Evolutionary conservation across 225 moss, liverwort and hornwort genomes (phyloP).

Genomic region (Pseudoscleropodium purum): DNA sequence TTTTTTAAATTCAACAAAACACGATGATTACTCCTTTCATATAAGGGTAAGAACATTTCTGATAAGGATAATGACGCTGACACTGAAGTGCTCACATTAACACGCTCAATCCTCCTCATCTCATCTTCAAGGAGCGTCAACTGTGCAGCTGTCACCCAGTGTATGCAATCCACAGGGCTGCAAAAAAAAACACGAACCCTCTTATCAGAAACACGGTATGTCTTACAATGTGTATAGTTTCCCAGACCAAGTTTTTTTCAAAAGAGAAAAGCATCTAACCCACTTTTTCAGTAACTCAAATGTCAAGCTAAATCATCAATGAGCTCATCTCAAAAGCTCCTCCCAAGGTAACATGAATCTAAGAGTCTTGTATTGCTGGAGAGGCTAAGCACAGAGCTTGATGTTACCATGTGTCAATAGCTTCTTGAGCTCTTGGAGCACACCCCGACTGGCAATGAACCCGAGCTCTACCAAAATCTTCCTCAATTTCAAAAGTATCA

Average conservation of each 20-base stretch:
- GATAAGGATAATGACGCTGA: background rate
- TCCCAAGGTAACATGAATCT: background rate
- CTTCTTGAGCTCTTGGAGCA: slow-evolving; percentile 39
- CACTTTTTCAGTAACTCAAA: background rate
- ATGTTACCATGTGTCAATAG: slow-evolving; percentile 77
- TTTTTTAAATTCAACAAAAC: background rate
- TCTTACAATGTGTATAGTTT: background rate
- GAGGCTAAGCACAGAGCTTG: background rate
- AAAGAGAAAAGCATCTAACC: background rate
- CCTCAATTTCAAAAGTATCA: slow-evolving; percentile 76
- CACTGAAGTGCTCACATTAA: slow-evolving; percentile 43
- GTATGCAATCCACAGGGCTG: slow-evolving; percentile 98
- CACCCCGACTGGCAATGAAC: slow-evolving; percentile 56
- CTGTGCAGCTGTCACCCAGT: slow-evolving; percentile 87
- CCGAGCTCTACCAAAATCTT: slow-evolving; percentile 65
- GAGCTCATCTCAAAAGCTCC: background rate
- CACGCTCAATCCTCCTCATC: slow-evolving; percentile 95
- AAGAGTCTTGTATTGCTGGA: background rate
- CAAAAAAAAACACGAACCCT: background rate
- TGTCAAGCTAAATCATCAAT: background rate
- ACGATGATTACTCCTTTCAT: background rate
- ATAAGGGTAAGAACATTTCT: background rate
- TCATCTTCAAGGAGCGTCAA: slow-evolving; percentile 91
- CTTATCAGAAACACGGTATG: background rate
- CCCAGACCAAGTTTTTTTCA: background rate